Evolutionary conservation across 768 basidiomycete genomes (phyloP).

Genomic region (Lentinula raphanica): DNA sequence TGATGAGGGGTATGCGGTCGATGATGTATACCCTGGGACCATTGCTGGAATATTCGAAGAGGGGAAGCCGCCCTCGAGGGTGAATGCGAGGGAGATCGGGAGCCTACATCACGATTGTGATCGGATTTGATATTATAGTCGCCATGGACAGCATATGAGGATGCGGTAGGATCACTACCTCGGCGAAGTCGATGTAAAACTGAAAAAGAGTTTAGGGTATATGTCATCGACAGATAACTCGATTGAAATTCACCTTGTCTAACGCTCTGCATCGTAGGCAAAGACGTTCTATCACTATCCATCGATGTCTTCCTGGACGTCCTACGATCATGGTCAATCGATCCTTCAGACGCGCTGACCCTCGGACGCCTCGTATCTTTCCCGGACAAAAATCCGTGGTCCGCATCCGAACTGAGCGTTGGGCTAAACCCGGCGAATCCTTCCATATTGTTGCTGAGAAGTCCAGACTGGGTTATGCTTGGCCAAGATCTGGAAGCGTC

Average conservation of each 20-base stretch:
- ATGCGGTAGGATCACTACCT: slow-evolving; percentile 28
- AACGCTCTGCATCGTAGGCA: slow-evolving; percentile 32
- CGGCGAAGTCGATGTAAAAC: slow-evolving; percentile 25
- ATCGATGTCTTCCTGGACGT: slow-evolving; percentile 49
- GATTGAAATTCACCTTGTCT: slow-evolving; percentile 31
- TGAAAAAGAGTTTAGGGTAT: no score
- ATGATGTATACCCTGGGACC: slow-evolving; percentile 41
- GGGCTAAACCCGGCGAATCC: slow-evolving; percentile 10
- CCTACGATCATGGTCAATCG: slow-evolving; percentile 33
- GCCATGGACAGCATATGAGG: slow-evolving; percentile 25
- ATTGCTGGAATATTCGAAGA: slow-evolving; percentile 51
- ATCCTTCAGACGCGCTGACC: slow-evolving; percentile 29
- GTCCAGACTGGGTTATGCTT: slow-evolving; percentile 20
- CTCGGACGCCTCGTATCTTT: slow-evolving; percentile 14
- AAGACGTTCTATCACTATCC: slow-evolving; percentile 45
- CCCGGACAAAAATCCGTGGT: slow-evolving; percentile 15
- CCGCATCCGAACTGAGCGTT: slow-evolving; percentile 16
- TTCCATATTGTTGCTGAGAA: slow-evolving; percentile 3
- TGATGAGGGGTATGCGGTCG: slow-evolving; percentile 35
- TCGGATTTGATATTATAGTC: slow-evolving; percentile 17
- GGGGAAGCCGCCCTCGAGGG: slow-evolving; percentile 57
- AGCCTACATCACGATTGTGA: slow-evolving; percentile 20
- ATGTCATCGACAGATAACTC: no score
- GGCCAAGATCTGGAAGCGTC: slow-evolving; percentile 40
- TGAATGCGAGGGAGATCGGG: slow-evolving; percentile 44